A percentile compares a stretch with the other conserved stretches of the same genome.
Evolutionary conservation across 176 grass and related monocot species (phyloP).

Genomic region (Themeda triandra): DNA sequence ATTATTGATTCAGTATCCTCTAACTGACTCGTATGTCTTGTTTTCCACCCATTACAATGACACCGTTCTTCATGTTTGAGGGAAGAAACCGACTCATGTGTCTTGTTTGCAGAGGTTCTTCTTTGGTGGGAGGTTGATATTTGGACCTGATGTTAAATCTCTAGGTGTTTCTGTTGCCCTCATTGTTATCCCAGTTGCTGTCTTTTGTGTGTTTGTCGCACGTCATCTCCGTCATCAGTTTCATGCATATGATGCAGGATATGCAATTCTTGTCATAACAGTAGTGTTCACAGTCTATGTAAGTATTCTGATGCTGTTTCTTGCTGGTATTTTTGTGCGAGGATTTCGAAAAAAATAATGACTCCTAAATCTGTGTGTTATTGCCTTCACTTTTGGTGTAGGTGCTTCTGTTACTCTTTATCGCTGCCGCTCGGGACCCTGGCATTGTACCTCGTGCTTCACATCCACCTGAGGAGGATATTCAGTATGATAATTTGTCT

Average conservation of each 20-base stretch:
- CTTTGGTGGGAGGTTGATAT: slow-evolving; percentile 73
- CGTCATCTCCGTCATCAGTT: slow-evolving; percentile 69
- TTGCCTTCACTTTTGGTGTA: slow-evolving; percentile 25
- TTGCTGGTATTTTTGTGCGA: slow-evolving; percentile 10
- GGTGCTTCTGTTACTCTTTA: slow-evolving; percentile 61
- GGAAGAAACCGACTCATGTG: neutral
- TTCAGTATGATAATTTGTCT: slow-evolving; percentile 46
- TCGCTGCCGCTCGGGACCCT: slow-evolving; percentile 65
- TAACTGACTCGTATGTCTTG: neutral
- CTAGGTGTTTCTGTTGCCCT: slow-evolving; percentile 58
- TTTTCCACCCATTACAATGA: neutral
- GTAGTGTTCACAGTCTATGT: slow-evolving; percentile 74
- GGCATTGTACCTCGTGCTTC: slow-evolving; percentile 78
- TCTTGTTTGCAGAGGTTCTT: slow-evolving; percentile 65
- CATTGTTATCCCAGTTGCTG: slow-evolving; percentile 59
- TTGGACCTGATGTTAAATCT: slow-evolving; percentile 82
- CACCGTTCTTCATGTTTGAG: neutral
- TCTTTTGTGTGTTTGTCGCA: slow-evolving; percentile 77
- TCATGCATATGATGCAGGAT: slow-evolving; percentile 63
- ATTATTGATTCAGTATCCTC: neutral
- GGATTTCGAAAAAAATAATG: neutral
- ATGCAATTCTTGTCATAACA: slow-evolving; percentile 58
- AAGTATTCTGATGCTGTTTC: slow-evolving; percentile 29
- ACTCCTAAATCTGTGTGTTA: neutral
- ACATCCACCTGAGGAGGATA: slow-evolving; percentile 68